phyloP scores from a whole-genome alignment of 768 basidiomycete genomes.

The Hydnomerulius pinastri region DNA sequence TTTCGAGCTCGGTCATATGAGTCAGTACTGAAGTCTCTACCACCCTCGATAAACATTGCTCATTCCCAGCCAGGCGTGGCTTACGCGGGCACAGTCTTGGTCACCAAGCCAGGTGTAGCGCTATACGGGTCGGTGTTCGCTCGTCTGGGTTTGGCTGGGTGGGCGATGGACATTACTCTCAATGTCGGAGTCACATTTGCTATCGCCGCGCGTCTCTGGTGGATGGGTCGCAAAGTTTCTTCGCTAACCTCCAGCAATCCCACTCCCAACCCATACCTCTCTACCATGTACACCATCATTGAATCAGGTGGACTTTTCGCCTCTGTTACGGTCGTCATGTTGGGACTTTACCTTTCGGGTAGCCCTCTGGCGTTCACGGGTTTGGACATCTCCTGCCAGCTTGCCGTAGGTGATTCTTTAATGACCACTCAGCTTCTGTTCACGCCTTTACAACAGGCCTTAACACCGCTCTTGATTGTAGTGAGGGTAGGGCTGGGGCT shows the following conservation, averaged over 20 bases:
- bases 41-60: too few relatives aligned
- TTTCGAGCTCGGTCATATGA: constrained; percentile 5
- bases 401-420: not conserved
- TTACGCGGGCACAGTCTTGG: not conserved
- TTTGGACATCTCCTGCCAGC: not conserved
- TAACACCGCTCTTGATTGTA: not conserved
- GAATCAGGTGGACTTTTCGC: constrained; percentile 4
- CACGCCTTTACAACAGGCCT: not conserved
- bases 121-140: not conserved
- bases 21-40: too few relatives aligned
- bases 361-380: not conserved
- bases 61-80: too few relatives aligned
- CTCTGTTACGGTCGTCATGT: not conserved
- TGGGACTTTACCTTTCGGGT: not conserved
- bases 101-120: not conserved
- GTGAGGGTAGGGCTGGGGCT: too few relatives aligned
- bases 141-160: not conserved
- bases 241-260: not conserved
- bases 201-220: constrained; percentile 15
- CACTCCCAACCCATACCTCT: not conserved
- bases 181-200: constrained; percentile 11
- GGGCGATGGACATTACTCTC: constrained; percentile 11
- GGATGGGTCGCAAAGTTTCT: not conserved
- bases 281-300: constrained; percentile 4
- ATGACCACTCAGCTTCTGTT: not conserved